Conservation (phyloP, 2,329 filamentous ascomycete species). For the Elsinoe perseae region DNA sequence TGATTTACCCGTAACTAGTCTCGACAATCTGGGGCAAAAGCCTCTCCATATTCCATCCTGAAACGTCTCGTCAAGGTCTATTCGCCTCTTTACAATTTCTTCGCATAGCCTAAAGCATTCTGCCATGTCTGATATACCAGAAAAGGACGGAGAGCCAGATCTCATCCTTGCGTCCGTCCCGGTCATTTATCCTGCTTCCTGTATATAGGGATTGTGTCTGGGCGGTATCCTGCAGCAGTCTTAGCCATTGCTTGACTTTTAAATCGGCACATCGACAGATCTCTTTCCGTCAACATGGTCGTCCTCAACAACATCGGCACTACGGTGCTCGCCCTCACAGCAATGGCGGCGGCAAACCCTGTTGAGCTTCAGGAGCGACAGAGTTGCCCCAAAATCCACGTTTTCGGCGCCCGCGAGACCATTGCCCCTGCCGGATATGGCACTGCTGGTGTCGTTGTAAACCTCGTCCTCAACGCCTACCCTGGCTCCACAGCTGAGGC, state of each 20-base stretch:
- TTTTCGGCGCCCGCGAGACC: conserved; percentile 40
- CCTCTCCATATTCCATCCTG: not conserved
- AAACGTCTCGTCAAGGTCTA: conserved; percentile 4
- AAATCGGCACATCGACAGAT: not conserved
- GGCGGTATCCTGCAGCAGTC: not conserved
- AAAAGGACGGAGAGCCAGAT: not conserved
- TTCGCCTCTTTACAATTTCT: not conserved
- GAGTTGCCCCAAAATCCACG: conserved; percentile 37
- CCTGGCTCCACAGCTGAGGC: conserved; percentile 36
- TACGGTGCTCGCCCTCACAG: conserved; percentile 11
- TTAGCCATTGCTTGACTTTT: not conserved
- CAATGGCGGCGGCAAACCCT: conserved; percentile 28
- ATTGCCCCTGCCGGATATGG: conserved; percentile 36
- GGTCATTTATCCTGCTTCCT: not conserved
- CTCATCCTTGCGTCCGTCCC: conserved; percentile 7
- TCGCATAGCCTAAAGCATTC: conserved; percentile 12
- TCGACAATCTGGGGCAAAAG: conserved; percentile 1
- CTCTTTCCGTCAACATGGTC: not conserved
- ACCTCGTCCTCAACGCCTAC: conserved; percentile 34
- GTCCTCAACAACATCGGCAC: not conserved
- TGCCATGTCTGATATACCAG: not conserved
- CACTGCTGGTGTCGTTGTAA: conserved; percentile 34
- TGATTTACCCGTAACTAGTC: conserved; percentile 13
- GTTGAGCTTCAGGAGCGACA: conserved; percentile 30
- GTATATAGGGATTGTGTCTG: conserved; percentile 3